These are phyloP conservation scores for Tuber umbilicatum DNA, from an alignment of 495 filamentous ascomycete species.

Conservation along the genomic window DNA sequence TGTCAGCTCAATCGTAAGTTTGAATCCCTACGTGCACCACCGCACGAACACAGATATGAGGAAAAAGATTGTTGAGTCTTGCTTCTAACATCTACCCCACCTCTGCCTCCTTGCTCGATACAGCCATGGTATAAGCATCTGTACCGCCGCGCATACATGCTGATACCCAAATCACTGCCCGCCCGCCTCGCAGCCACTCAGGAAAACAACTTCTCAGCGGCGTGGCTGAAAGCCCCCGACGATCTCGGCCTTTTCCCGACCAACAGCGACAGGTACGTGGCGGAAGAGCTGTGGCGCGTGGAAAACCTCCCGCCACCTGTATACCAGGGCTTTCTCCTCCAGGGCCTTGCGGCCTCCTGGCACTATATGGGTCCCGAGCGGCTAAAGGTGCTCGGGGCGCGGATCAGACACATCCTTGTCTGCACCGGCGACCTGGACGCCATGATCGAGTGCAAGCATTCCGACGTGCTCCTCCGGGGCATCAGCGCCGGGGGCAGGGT, in stretches of 20 bases:
- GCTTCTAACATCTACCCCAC: slow-evolving; percentile 12
- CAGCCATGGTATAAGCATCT: slow-evolving; percentile 59
- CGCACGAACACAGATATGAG: slow-evolving; percentile 41
- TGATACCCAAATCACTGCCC: slow-evolving; percentile 63
- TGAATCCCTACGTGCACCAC: slow-evolving; percentile 19
- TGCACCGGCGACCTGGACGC: slow-evolving; percentile 66
- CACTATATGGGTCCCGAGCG: slow-evolving; percentile 64
- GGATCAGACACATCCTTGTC: slow-evolving; percentile 65
- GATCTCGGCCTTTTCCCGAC: slow-evolving; percentile 56
- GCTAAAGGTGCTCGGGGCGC: slow-evolving; percentile 56
- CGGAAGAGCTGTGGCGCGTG: slow-evolving; percentile 56
- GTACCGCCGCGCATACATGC: slow-evolving; percentile 58
- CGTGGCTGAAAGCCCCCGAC: slow-evolving; percentile 59
- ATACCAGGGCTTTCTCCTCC: slow-evolving; percentile 60
- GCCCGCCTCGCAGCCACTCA: slow-evolving; percentile 51
- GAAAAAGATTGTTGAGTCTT: neutral
- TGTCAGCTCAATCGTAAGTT: slow-evolving; percentile 53
- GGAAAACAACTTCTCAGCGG: slow-evolving; percentile 53
- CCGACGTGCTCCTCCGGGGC: slow-evolving; percentile 48
- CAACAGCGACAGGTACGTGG: slow-evolving; percentile 72
- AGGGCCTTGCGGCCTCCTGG: slow-evolving; percentile 71
- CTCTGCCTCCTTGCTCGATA: neutral
- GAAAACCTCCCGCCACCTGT: slow-evolving; percentile 30
- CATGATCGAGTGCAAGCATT: slow-evolving; percentile 65
- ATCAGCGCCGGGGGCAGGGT: slow-evolving; percentile 47